Evolutionary conservation across 1,139 yeast species (phyloP).

Genomic region (Blastobotrys persicus): DNA sequence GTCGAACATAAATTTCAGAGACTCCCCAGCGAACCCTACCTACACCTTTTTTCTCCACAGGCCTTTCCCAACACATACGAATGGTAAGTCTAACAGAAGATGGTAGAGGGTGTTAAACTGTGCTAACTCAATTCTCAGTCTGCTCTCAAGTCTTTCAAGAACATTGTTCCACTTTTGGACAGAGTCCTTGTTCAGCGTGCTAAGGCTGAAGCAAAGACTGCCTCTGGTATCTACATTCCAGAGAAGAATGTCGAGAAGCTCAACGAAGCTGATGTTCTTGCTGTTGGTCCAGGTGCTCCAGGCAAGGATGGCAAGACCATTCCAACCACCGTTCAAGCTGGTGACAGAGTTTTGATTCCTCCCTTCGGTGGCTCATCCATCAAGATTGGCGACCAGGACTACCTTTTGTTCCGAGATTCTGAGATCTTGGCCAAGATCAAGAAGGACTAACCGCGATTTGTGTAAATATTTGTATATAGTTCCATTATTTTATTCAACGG

Average conservation of each 20-base stretch:
- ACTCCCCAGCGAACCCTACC: background rate
- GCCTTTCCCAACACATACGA: background rate
- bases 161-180: conserved; percentile 89
- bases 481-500: background rate
- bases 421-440: conserved; percentile 91
- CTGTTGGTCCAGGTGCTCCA: conserved; percentile 56
- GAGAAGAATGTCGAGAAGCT: conserved; percentile 95
- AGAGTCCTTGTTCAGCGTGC: conserved; percentile 92
- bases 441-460: conserved; percentile 28
- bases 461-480: conserved; percentile 9
- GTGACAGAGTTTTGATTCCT: conserved; percentile 93
- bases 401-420: conserved; percentile 64
- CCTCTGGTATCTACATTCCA: conserved; percentile 93
- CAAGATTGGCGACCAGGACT: conserved; percentile 71
- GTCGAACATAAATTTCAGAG: conserved; percentile 5
- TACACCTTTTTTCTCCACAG: conserved; percentile 3
- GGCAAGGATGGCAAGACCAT: conserved; percentile 60
- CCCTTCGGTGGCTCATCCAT: conserved; percentile 84
- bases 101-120: background rate
- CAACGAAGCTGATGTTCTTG: conserved; percentile 51
- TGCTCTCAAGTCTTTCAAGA: conserved; percentile 77
- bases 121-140: conserved; percentile 17
- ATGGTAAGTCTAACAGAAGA: background rate
- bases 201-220: conserved; percentile 88
- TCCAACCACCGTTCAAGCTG: conserved; percentile 72